Conservation (phyloP, 148 eudicot species). For the Arctostaphylos glauca region DNA sequence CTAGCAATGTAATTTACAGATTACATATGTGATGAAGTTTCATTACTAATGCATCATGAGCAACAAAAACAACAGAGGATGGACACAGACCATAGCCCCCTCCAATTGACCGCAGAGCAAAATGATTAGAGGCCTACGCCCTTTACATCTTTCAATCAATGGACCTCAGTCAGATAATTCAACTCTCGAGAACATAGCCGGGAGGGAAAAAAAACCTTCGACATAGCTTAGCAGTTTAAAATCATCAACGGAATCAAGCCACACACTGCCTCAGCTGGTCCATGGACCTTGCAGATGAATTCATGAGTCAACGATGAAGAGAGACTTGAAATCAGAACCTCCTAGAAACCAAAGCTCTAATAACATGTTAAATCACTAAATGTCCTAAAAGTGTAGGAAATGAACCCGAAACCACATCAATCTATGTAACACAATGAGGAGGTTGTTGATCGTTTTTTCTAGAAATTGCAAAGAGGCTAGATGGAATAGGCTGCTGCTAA, state of each 20-base stretch:
- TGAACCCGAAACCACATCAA: not conserved
- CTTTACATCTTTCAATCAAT: not conserved
- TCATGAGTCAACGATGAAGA: not conserved
- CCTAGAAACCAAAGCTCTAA: not conserved
- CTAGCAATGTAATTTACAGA: not conserved
- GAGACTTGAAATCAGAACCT: not conserved
- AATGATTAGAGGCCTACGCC: not conserved
- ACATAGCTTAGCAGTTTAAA: too few species aligned
- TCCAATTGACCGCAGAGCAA: not conserved
- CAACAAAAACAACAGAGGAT: not conserved
- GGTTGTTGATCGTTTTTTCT: not conserved
- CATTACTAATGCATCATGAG: not conserved
- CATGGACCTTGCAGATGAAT: not conserved
- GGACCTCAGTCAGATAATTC: too few species aligned
- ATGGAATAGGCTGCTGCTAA: not conserved
- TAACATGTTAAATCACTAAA: not conserved
- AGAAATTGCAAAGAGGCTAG: not conserved
- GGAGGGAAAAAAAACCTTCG: too few species aligned
- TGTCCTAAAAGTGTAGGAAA: not conserved
- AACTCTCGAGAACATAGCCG: too few species aligned
- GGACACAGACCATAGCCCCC: not conserved
- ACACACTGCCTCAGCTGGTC: too few species aligned
- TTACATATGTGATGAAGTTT: not conserved
- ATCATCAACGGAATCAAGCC: too few species aligned
- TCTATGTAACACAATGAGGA: not conserved